These are phyloP conservation scores for Phaeomoniella chlamydospora DNA, from an alignment of 2,329 filamentous ascomycete genomes.

Conservation along the genomic window DNA sequence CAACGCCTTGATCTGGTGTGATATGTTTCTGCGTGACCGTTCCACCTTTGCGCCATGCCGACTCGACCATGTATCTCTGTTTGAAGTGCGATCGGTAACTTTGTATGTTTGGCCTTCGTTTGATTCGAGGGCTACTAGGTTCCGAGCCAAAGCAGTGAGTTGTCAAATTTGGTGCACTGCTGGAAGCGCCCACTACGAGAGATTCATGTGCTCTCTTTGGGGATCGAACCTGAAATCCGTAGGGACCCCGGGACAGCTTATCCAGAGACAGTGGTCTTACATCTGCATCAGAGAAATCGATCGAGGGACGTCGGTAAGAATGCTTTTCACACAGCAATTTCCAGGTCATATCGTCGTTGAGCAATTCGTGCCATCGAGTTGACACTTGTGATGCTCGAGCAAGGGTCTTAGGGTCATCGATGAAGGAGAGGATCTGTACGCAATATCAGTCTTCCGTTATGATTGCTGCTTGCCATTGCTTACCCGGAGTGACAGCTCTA, in stretches of 20 bases:
- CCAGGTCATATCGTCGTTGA: conserved; percentile 97
- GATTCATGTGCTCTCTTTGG: conserved; percentile 8
- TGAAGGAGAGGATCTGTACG: conserved; percentile 74
- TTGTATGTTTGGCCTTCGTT: conserved; percentile 48
- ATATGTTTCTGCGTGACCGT: conserved; percentile 72
- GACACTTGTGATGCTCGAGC: conserved; percentile 95
- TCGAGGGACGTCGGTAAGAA: conserved; percentile 55
- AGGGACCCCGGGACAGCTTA: conserved; percentile 38
- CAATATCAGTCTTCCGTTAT: conserved; percentile 2
- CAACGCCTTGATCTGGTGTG: conserved; percentile 89
- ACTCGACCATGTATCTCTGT: conserved; percentile 91
- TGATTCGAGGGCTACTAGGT: conserved; percentile 11
- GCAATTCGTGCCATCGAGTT: conserved; percentile 76
- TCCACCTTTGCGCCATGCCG: conserved; percentile 90
- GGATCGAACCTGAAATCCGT: conserved; percentile 5
- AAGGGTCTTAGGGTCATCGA: conserved; percentile 89
- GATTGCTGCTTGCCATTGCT: conserved; percentile 19
- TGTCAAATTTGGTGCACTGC: conserved; percentile 31
- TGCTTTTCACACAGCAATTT: conserved; percentile 94
- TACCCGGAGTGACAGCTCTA: conserved; percentile 83
- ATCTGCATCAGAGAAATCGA: conserved; percentile 21
- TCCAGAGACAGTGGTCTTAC: conserved; percentile 20
- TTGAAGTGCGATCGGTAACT: conserved; percentile 97
- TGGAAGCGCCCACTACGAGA: conserved; percentile 21
- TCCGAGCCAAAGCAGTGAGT: conserved; percentile 6